Percentiles rank a stretch among this genome's conserved stretches.
These are phyloP conservation scores for Pseudogymnoascus sp. DNA, from an alignment of 2,329 filamentous ascomycete genomes.

Conservation along the genomic window DNA sequence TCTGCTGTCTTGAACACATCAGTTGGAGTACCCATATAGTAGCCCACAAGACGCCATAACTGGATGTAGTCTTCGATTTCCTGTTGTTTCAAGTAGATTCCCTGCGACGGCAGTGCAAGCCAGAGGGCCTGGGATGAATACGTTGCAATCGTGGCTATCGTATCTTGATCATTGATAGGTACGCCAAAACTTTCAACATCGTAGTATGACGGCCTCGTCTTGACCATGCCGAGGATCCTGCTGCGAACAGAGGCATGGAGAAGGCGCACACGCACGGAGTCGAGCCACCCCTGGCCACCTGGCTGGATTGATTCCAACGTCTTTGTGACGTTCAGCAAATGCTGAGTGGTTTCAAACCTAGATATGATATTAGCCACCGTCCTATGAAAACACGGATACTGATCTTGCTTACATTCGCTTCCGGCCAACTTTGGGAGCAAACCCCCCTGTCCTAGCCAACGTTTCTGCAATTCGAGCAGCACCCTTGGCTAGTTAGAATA, in stretches of 20 bases:
- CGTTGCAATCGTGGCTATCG: conserved; percentile 61
- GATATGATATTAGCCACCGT: conserved; percentile 12
- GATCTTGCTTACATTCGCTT: conserved; percentile 45
- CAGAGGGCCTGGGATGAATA: conserved; percentile 64
- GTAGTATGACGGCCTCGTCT: conserved; percentile 54
- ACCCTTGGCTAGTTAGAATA: conserved; percentile 48
- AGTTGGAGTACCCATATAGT: conserved; percentile 63
- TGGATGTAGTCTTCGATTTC: conserved; percentile 66
- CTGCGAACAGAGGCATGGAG: conserved; percentile 61
- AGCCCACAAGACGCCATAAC: conserved; percentile 67
- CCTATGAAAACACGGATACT: conserved; percentile 11
- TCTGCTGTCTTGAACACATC: conserved; percentile 49
- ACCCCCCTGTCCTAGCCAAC: conserved; percentile 65
- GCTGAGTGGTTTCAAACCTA: conserved; percentile 62
- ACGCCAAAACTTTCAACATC: conserved; percentile 50
- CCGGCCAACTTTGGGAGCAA: conserved; percentile 58
- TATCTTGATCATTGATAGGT: conserved; percentile 70
- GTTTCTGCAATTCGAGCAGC: conserved; percentile 68
- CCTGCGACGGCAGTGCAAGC: conserved; percentile 64
- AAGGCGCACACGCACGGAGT: conserved; percentile 60
- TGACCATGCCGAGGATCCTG: conserved; percentile 53
- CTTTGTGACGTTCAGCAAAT: conserved; percentile 63
- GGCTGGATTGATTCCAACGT: conserved; percentile 60
- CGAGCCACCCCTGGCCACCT: conserved; percentile 57
- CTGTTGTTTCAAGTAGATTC: conserved; percentile 53